Base-by-base conservation (phyloP, 495 filamentous ascomycete genomes). In the Penicillium waksmanii region DNA sequence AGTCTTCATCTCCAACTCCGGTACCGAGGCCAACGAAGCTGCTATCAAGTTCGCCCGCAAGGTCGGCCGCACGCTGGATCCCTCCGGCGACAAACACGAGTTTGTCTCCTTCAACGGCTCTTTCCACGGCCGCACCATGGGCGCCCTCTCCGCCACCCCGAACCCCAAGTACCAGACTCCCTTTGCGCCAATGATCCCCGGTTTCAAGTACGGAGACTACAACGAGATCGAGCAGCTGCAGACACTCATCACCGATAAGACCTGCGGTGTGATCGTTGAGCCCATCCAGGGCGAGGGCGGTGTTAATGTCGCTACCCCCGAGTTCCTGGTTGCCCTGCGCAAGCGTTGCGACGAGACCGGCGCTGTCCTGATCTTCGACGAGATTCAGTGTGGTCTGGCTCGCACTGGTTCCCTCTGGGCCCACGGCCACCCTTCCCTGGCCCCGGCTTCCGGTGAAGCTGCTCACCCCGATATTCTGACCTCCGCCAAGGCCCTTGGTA, bases 231-330 rank as follows among this genome's bases (percentile, higher is more conserved):
- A 77, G 18, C 84, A 81, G 19, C 79, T 98, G 36, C 72, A 87
- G 33, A 77, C 79, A 2, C 79, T 97, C 9, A 84, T 98, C 31
- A 96, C 89, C 0, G 86, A 90, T 5, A 84, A 87, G 53, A 97
- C 96, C 1, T 96, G 92, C 69, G 90, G 92, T 64, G 95, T 98
- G n/a, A 90, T 98, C 51, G 84, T 98, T 21, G 95, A 98, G 80
- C 95, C 95, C 13, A 97, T 98, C 62, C 95, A 98, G 76, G 95
- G 95, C 40, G 95, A 98, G 77, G 95, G 95, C 38, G 95, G 95
- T 60, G 88, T 98, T 36, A 89, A 92, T 62, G 85, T 91, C 11
- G 95, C 90, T 3, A 89, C 83, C 5, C 84, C 87, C 3, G 89
- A 90, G 59, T 98, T 98, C 73, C 80, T 98, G 8, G 57, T 80